Base-by-base conservation (phyloP, 1,284 basidiomycete species). In the Ustilago hordei region DNA sequence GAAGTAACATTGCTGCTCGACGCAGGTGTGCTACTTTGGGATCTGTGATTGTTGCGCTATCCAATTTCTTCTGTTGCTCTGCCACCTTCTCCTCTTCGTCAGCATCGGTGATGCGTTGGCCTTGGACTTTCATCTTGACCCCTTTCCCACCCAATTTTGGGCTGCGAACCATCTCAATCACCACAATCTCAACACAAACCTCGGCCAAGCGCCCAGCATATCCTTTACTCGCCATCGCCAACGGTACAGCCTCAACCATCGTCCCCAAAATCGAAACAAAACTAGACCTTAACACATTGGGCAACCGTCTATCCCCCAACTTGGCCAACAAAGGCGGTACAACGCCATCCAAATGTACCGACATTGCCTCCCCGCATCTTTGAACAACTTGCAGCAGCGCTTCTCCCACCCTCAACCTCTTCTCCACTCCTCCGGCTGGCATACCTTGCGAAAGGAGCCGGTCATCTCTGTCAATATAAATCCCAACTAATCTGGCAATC, bases 371-470 rank as follows among this genome's bases (percentile, higher is more conserved):
- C 8, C 93, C 94, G 63, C 91, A 92, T 43, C 91, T 88, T 74
- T 91, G 89, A 32, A 98, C 91, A 1, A 95, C 91, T 73, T 92
- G 90, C 5, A 90, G 90, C 12, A 98, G 87, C 1, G 94, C 94
- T 86, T 98, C 96, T 5, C 95, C 96, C 3, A 98, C 88, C 12
- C 95, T 89, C n/a, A 94, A 88, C 19, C 91, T 88, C 67, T 89
- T 88, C 83, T 98, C 94, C 39, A 98, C 87, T 71, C 94, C 92
- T 45, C 90, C 89, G 76, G 89, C 58, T 5, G 69, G 15, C 36
- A 80, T 47, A 0, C 19, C 48, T 28, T 69, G 38, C 23, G 69
- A 72, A 12, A 47, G 55, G 13, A 74, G 35, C 0, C 59, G 35
- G 19, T 78, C 76, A 5, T 81, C 79, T 6, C 79, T 70, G 7